Evolutionary conservation across 345 rosid species (phyloP), one percentile per base, ranked within the genome.

Genomic region (Mercurialis annua): DNA sequence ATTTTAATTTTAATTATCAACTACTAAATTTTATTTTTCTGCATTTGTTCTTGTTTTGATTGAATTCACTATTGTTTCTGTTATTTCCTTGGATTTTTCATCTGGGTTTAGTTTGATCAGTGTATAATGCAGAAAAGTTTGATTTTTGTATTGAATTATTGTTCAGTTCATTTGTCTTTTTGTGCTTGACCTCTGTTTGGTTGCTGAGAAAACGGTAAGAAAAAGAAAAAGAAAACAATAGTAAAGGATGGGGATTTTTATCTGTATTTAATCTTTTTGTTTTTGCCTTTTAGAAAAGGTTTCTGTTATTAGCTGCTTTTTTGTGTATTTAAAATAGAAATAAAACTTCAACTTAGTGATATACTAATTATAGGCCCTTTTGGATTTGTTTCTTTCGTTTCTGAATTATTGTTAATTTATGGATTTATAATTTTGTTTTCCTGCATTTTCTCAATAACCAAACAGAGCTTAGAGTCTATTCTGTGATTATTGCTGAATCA

Each of bases 181-280:
- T 40, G 4, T 10, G 33, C 20, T 66, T 24, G 54, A 74, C 67
- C 64, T 63, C 73, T 74, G 82, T 77, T 80, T 82, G 86, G 81
- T 66, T 74, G 72, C 82, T 72, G 81, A 71, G 86, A 76, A 80
- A 79, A 71, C 54, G 71, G 68, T 16, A 23, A 69, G 70, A 75
- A 64, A 64, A 59, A 6, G 31, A 59, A 44, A 58, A 59, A 64
- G n/a, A 58, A 59, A 64, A 31, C 2, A 14, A 46, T 12, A 54
- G 68, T 66, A 58, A 52, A 64, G 43, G 30, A 59, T 17, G 33
- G 24, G 17, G 8, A 26, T 62, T 57, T 53, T 53, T 34, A 4
- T 26, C 23, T 49, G 38, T 21, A 2, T 10, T 18, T 24, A 14
- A 0, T 36, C 29, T 34, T 20, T 57, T 51, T 51, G 2, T 4